These are phyloP conservation scores for Sarcomyxa edulis DNA, from an alignment of 768 basidiomycete genomes.

Conservation along the genomic window DNA sequence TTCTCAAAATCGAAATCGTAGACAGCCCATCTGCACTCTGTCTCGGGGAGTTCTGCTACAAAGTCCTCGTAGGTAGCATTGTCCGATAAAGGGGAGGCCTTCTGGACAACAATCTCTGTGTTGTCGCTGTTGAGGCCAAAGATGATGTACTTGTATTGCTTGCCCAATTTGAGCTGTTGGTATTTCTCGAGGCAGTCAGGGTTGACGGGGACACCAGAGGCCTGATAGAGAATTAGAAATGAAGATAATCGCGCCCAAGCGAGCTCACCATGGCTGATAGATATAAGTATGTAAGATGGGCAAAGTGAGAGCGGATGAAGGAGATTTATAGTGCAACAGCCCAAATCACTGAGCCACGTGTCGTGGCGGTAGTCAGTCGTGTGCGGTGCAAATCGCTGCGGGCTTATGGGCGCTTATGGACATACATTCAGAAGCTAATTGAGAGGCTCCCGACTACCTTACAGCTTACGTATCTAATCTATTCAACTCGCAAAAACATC, in stretches of 20 bases:
- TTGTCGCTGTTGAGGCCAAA: constrained; percentile 56
- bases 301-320: too few species aligned
- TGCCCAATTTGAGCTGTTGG: constrained; percentile 71
- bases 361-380: too few species aligned
- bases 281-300: too few species aligned
- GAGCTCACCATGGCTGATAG: too few species aligned
- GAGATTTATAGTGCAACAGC: too few species aligned
- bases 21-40: constrained; percentile 82
- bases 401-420: too few species aligned
- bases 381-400: too few species aligned
- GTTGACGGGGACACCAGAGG: constrained; percentile 67
- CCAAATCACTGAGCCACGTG: too few species aligned
- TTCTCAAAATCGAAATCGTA: constrained; percentile 87
- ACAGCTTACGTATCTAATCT: too few species aligned
- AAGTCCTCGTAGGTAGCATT: constrained; percentile 68
- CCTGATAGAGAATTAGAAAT: constrained; percentile 20
- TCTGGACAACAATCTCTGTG: constrained; percentile 76
- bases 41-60: constrained; percentile 63
- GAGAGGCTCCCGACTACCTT: too few species aligned
- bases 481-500: constrained; percentile 73
- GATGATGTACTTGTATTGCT: constrained; percentile 80
- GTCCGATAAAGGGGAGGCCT: constrained; percentile 40
- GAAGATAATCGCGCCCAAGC: neutral
- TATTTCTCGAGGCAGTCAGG: constrained; percentile 50
- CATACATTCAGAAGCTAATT: too few species aligned